phyloP scores from a whole-genome alignment of 2,329 filamentous ascomycete genomes.

The Fusarium tanahbumbuense region DNA sequence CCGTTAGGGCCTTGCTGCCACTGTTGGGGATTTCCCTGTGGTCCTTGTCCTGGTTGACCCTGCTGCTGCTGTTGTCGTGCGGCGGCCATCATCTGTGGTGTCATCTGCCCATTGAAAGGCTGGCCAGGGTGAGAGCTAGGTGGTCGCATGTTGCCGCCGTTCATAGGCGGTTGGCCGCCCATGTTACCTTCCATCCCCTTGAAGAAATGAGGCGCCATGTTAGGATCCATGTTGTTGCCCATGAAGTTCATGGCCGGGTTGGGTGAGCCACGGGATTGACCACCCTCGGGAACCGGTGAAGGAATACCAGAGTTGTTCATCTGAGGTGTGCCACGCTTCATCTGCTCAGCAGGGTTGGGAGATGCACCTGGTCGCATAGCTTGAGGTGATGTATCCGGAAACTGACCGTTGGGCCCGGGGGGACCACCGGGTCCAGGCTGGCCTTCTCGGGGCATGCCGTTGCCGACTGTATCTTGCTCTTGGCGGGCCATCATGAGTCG shows the following conservation, averaged over 20 bases:
- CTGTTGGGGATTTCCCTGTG: conserved; percentile 52
- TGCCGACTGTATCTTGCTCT: conserved; percentile 74
- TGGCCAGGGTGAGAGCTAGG: conserved; percentile 74
- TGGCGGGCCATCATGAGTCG: conserved; percentile 84
- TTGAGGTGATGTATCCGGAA: conserved; percentile 77
- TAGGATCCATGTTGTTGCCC: conserved; percentile 70
- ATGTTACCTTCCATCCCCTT: conserved; percentile 65
- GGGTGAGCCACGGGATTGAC: conserved; percentile 73
- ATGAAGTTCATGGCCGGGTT: conserved; percentile 72
- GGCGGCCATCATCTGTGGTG: conserved; percentile 68
- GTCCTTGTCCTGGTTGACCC: conserved; percentile 50
- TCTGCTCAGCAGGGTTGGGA: conserved; percentile 81
- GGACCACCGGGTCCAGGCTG: conserved; percentile 66
- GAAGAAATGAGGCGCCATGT: conserved; percentile 70
- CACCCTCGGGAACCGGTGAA: conserved; percentile 77
- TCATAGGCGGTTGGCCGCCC: conserved; percentile 62
- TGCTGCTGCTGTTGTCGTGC: conserved; percentile 52
- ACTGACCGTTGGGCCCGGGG: conserved; percentile 70
- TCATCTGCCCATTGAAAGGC: conserved; percentile 69
- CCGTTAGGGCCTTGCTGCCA: conserved; percentile 58
- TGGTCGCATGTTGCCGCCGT: conserved; percentile 72
- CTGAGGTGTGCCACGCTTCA: conserved; percentile 81
- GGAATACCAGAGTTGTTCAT: conserved; percentile 76
- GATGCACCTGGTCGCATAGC: conserved; percentile 76
- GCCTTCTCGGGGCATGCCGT: conserved; percentile 60